phyloP scores from a whole-genome alignment of 2,329 filamentous ascomycete genomes.

The Aspergillus costaricaensis region DNA sequence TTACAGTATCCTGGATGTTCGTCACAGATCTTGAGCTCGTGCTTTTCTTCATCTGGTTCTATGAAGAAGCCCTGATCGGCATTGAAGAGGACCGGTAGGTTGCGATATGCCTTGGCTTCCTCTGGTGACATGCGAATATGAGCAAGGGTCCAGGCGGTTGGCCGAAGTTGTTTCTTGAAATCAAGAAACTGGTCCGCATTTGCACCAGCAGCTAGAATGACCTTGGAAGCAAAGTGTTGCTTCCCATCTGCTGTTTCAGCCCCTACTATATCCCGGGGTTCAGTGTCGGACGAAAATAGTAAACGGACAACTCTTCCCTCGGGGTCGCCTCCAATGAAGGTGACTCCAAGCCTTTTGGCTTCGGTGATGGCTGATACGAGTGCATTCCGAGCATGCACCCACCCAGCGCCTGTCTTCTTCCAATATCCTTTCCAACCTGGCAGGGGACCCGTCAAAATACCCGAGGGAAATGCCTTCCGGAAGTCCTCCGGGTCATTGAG shows the following conservation, averaged over 20 bases:
- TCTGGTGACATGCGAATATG: slow-evolving; percentile 53
- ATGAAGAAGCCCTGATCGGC: slow-evolving; percentile 54
- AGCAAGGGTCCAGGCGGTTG: slow-evolving; percentile 57
- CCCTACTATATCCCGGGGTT: background rate
- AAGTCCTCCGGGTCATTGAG: slow-evolving; percentile 51
- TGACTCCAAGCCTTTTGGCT: slow-evolving; percentile 2
- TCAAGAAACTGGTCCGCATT: slow-evolving; percentile 51
- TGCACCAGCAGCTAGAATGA: slow-evolving; percentile 56
- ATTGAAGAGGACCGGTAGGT: slow-evolving; percentile 54
- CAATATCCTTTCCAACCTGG: slow-evolving; percentile 55
- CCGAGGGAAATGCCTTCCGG: slow-evolving; percentile 53
- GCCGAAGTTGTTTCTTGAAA: slow-evolving; percentile 54
- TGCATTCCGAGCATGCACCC: slow-evolving; percentile 56
- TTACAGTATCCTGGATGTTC: slow-evolving; percentile 61
- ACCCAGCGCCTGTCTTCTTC: slow-evolving; percentile 47
- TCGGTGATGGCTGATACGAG: slow-evolving; percentile 31
- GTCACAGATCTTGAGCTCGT: slow-evolving; percentile 48
- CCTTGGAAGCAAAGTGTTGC: slow-evolving; percentile 45
- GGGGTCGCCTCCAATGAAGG: slow-evolving; percentile 5
- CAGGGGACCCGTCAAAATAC: slow-evolving; percentile 54
- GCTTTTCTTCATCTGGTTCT: slow-evolving; percentile 45
- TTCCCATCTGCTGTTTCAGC: slow-evolving; percentile 45
- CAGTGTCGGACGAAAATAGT: background rate
- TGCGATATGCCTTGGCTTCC: slow-evolving; percentile 49
- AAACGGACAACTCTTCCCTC: background rate